These are phyloP conservation scores for Boletellus ananas DNA, from an alignment of 768 basidiomycete genomes.

Conservation along the genomic window DNA sequence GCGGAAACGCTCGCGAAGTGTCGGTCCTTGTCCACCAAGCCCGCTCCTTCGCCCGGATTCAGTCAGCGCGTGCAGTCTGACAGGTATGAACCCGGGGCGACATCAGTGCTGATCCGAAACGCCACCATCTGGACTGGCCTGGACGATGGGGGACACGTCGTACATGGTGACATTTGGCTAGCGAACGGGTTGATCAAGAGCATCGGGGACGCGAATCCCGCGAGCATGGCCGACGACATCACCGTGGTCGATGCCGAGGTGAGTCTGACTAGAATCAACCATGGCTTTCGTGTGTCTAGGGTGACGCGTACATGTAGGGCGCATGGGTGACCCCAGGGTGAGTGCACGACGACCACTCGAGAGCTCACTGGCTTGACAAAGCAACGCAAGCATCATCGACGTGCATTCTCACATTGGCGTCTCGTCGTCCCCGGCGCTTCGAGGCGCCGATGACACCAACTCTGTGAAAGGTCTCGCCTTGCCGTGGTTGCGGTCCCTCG, in stretches of 20 bases:
- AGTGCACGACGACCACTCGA: neutral
- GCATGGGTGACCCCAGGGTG: slow-evolving; percentile 63
- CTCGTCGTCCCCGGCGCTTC: slow-evolving; percentile 33
- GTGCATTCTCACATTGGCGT: slow-evolving; percentile 58
- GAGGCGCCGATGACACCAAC: slow-evolving; percentile 51
- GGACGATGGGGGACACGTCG: slow-evolving; percentile 49
- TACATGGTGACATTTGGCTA: slow-evolving; percentile 59
- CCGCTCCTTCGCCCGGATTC: slow-evolving; percentile 47
- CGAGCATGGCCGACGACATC: slow-evolving; percentile 18
- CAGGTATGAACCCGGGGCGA: slow-evolving; percentile 52
- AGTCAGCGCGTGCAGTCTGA: slow-evolving; percentile 50
- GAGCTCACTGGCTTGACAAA: neutral
- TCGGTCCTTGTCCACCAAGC: slow-evolving; percentile 37
- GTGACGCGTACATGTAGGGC: slow-evolving; percentile 32
- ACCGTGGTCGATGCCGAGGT: slow-evolving; percentile 41
- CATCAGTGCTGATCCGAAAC: slow-evolving; percentile 55
- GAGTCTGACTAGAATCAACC: neutral
- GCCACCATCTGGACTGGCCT: slow-evolving; percentile 78
- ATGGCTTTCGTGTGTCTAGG: neutral
- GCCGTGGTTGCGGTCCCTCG: slow-evolving; percentile 67
- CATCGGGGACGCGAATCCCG: slow-evolving; percentile 36
- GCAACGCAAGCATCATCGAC: slow-evolving; percentile 42
- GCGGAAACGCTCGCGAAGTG: slow-evolving; percentile 43
- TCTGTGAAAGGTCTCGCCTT: slow-evolving; percentile 41
- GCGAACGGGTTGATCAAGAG: slow-evolving; percentile 60